Evolutionary conservation across 1,284 basidiomycete species (phyloP), one percentile per base, ranked within the genome.

Genomic region (Earliella scabrosa): DNA sequence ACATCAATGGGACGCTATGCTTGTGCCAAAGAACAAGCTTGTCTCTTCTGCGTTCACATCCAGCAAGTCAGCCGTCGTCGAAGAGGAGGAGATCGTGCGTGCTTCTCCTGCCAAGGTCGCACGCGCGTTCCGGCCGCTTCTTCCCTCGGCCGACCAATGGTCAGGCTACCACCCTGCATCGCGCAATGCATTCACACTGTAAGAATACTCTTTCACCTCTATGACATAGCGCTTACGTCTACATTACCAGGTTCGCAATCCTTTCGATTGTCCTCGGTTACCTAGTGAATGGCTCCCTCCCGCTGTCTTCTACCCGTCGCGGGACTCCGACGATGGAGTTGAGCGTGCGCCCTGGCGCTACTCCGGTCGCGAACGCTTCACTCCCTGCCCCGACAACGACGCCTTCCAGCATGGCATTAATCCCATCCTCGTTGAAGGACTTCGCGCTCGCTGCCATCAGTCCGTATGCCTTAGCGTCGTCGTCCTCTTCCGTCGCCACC

Each of bases 191-290:
- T 73, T 87, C 50, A 87, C 85, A 29, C 73, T 90, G 88, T 90
- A 75, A 20, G 84, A 72, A 53, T 51, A 43, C 46, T 40, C 34
- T 45, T 51, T 56, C n/a, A 21, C 36, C 9, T 9, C 29, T 26
- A 21, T 29, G 24, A 21, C 29, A 27, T 46, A 54, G 31, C 50
- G 29, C 61, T 58, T 63, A 36, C 32, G 34, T 26, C 1, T 26
- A 26, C 51, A 9, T 58, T 23, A 58, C 29, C 65, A 90, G 88
- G 46, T 79, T 90, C 57, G 85, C 86, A 0, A 68, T 90, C 47
- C 70, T 90, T 56, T 87, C 86, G 34, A 74, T 90, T 36, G 77
- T 90, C n/a, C 73, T 88, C 50, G 85, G 86, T 13, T 82, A 86
- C 58, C 75, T 84, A 9, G 78, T 86, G 63, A 85, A 86, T 56